These are phyloP conservation scores for Ottelia alismoides DNA, from an alignment of 106 monocot species.

Conservation along the genomic window DNA sequence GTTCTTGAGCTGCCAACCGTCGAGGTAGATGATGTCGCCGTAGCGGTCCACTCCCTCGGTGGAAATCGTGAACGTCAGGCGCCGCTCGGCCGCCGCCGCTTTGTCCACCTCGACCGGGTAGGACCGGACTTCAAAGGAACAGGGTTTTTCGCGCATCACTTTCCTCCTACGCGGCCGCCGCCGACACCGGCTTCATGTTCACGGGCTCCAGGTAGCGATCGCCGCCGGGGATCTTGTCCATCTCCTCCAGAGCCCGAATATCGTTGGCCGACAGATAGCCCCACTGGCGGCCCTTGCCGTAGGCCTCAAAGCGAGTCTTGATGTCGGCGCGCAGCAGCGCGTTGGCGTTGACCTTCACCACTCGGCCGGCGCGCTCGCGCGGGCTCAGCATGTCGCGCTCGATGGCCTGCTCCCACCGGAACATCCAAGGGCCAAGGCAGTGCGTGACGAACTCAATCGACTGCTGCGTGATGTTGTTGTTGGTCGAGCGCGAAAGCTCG, in stretches of 20 bases:
- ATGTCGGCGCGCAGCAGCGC: not conserved
- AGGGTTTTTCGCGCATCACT: no score
- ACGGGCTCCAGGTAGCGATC: not conserved
- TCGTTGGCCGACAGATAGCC: not conserved
- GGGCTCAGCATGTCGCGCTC: not conserved
- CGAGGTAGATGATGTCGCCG: no score
- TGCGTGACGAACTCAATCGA: not conserved
- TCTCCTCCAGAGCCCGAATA: no score
- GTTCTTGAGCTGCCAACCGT: no score
- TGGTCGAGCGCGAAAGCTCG: not conserved
- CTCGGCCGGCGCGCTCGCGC: no score
- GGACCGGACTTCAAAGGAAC: no score
- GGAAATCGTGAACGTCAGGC: no score
- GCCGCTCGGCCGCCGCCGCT: no score
- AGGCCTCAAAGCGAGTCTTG: not conserved
- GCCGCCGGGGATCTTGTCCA: not conserved
- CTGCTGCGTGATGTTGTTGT: not conserved
- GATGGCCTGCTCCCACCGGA: not conserved
- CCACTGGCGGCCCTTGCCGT: not conserved
- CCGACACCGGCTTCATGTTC: no score
- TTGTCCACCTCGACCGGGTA: no score
- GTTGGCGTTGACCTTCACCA: not conserved
- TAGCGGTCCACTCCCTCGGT: no score
- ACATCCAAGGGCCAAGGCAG: not conserved
- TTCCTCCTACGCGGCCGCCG: no score